These are phyloP conservation scores for Abelmoschus esculentus DNA, from an alignment of 345 rosid genomes.

Conservation along the genomic window DNA sequence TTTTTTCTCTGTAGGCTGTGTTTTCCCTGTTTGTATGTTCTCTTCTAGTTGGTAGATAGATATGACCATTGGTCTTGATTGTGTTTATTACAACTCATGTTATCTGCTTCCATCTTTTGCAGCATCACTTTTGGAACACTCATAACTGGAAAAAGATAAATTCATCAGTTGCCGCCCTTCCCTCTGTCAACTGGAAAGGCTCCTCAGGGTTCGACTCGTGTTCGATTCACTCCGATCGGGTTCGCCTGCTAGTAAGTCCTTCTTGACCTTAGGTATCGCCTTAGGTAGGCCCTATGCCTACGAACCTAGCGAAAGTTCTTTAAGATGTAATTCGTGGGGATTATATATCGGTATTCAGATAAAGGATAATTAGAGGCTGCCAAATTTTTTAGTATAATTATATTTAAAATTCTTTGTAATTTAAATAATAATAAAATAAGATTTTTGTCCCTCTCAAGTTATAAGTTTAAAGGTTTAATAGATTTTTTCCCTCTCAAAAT, in stretches of 20 bases:
- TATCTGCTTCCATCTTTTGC: not conserved
- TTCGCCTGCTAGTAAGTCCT: conserved; percentile 29
- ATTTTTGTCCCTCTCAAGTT: no score
- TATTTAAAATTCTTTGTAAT: no score
- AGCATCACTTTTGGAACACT: conserved; percentile 64
- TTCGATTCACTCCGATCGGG: conserved; percentile 66
- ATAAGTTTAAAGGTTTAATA: no score
- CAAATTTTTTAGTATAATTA: no score
- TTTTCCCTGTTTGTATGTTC: not conserved
- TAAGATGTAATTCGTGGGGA: no score
- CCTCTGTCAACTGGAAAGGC: conserved; percentile 56
- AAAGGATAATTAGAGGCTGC: no score
- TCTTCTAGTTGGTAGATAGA: not conserved
- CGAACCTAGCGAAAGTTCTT: no score
- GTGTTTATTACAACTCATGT: not conserved
- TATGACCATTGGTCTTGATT: not conserved
- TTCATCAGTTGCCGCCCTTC: conserved; percentile 28
- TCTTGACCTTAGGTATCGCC: no score
- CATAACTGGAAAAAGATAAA: conserved; percentile 44
- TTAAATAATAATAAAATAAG: no score
- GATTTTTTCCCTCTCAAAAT: no score
- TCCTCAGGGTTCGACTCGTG: conserved; percentile 52
- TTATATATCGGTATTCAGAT: no score
- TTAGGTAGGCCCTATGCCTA: no score
- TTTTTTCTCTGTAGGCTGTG: not conserved